Percentiles rank a stretch among this genome's conserved stretches.
phyloP scores from a whole-genome alignment of 2,329 filamentous ascomycete species.

The Cryphonectria naterciae region DNA sequence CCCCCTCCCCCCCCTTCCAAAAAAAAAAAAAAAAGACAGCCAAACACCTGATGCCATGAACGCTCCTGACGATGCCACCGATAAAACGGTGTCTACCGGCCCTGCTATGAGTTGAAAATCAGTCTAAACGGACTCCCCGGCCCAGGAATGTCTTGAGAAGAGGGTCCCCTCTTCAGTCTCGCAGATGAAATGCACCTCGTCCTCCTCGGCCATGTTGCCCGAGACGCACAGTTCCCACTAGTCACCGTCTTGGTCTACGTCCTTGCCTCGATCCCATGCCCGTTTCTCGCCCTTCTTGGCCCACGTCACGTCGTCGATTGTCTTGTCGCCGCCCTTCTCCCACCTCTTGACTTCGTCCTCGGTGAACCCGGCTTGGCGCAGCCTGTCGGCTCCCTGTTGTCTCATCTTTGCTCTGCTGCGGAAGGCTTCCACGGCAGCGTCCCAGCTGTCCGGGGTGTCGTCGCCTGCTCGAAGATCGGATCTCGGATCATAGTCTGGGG shows the following conservation, averaged over 20 bases:
- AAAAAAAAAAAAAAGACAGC: not conserved
- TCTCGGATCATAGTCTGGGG: slow-evolving; percentile 62
- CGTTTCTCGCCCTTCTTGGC: slow-evolving; percentile 66
- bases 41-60: not conserved
- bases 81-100: not conserved
- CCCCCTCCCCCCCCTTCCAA: no score
- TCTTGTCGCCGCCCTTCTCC: slow-evolving; percentile 64
- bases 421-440: slow-evolving; percentile 75
- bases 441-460: slow-evolving; percentile 70
- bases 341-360: slow-evolving; percentile 75
- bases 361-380: slow-evolving; percentile 78
- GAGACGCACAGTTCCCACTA: slow-evolving; percentile 3
- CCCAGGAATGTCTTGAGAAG: not conserved
- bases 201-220: not conserved
- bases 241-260: slow-evolving; percentile 24
- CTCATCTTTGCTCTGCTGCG: slow-evolving; percentile 81
- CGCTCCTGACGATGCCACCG: not conserved
- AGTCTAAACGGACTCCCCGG: not conserved
- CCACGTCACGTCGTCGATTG: slow-evolving; percentile 74
- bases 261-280: slow-evolving; percentile 65
- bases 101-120: not conserved
- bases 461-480: slow-evolving; percentile 59
- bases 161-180: not conserved
- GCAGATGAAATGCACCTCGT: not conserved
- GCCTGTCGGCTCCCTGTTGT: slow-evolving; percentile 72